Conservation (phyloP, 768 basidiomycete genomes). For the Termitomyces sp. region DNA sequence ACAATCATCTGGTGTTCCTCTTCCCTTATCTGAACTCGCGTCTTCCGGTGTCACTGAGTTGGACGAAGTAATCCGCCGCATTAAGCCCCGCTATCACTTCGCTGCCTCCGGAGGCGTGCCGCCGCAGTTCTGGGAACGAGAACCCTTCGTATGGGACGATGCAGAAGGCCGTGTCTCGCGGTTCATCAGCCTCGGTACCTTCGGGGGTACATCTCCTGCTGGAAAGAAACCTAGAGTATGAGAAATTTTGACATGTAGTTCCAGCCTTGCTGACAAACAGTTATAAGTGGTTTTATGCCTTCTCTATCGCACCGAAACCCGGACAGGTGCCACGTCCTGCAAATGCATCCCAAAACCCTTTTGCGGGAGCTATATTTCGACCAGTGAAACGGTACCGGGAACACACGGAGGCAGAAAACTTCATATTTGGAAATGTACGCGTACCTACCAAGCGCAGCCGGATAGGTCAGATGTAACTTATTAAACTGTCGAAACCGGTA, state of each 20-base stretch:
- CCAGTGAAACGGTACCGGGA: slow-evolving; percentile 51
- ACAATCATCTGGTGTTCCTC: slow-evolving; percentile 48
- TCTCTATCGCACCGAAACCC: slow-evolving; percentile 64
- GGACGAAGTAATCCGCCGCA: slow-evolving; percentile 56
- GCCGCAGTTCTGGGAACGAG: slow-evolving; percentile 90
- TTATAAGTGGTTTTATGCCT: slow-evolving; percentile 94
- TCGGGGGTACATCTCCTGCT: slow-evolving; percentile 56
- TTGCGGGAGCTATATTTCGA: slow-evolving; percentile 34
- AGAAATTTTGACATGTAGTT: slow-evolving; percentile 8
- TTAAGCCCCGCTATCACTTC: slow-evolving; percentile 87
- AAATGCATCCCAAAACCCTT: slow-evolving; percentile 71
- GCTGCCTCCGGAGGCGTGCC: slow-evolving; percentile 57
- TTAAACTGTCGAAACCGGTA: neutral
- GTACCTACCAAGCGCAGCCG: slow-evolving; percentile 54
- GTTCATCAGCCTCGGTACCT: slow-evolving; percentile 85
- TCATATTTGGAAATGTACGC: slow-evolving; percentile 60
- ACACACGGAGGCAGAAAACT: slow-evolving; percentile 49
- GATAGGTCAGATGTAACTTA: slow-evolving; percentile 33
- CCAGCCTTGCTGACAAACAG: neutral
- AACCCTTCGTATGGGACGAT: slow-evolving; percentile 84
- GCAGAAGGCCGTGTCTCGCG: slow-evolving; percentile 62
- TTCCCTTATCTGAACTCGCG: slow-evolving; percentile 41
- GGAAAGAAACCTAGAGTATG: slow-evolving; percentile 84
- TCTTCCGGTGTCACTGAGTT: slow-evolving; percentile 47
- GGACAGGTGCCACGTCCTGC: slow-evolving; percentile 38